A percentile compares a stretch with the other conserved stretches of the same genome.
These are phyloP conservation scores for Irpex sp. DNA, from an alignment of 1,284 basidiomycete genomes.

Conservation along the genomic window DNA sequence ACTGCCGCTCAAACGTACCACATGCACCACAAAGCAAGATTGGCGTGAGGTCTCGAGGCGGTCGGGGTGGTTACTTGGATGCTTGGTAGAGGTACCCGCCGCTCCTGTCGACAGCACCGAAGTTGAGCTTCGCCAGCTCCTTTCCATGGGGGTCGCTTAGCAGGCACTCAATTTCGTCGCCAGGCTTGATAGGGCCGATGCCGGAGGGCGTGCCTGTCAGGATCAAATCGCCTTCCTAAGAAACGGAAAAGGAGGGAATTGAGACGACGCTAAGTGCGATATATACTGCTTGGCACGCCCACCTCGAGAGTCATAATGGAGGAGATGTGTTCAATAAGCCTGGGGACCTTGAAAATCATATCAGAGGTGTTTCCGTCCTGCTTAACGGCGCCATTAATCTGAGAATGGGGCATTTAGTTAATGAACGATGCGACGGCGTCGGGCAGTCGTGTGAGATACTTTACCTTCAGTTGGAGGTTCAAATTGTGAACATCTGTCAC, in stretches of 20 bases:
- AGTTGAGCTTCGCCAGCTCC: conserved; percentile 59
- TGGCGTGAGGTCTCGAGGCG: background rate
- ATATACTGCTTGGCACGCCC: conserved; percentile 23
- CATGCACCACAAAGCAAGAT: no score
- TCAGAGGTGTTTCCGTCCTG: conserved; percentile 85
- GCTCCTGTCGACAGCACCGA: conserved; percentile 61
- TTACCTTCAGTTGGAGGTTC: conserved; percentile 71
- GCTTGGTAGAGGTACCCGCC: conserved; percentile 62
- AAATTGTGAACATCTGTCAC: conserved; percentile 77
- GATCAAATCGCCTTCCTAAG: conserved; percentile 83
- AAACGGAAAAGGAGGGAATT: conserved; percentile 6
- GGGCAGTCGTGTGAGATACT: background rate
- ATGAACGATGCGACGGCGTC: background rate
- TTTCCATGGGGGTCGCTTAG: conserved; percentile 62
- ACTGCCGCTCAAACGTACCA: background rate
- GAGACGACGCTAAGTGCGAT: background rate
- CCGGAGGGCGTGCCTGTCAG: conserved; percentile 91
- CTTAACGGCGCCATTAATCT: conserved; percentile 82
- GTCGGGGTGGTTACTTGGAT: background rate
- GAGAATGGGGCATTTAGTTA: conserved; percentile 5
- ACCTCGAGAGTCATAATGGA: conserved; percentile 96
- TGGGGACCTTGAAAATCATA: conserved; percentile 93
- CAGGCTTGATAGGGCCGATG: conserved; percentile 75
- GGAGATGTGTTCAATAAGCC: conserved; percentile 89
- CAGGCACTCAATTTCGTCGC: conserved; percentile 78